Evolutionary conservation across 495 filamentous ascomycete genomes (phyloP).

Genomic region (Letharia lupina): DNA sequence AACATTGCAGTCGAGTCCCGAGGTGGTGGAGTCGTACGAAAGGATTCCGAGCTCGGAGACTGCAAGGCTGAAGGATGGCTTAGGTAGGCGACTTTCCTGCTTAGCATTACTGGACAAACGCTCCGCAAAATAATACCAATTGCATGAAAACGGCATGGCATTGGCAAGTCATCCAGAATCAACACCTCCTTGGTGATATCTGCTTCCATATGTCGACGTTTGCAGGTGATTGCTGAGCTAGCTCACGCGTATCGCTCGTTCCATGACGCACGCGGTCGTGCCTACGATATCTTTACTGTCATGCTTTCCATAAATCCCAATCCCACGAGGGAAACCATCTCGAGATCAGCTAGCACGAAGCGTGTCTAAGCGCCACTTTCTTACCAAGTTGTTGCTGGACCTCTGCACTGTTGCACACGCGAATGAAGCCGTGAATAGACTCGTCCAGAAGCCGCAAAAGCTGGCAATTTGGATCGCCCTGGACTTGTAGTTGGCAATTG

Average conservation of each 20-base stretch:
- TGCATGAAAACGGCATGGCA: not conserved
- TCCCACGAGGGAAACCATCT: not conserved
- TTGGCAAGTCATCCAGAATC: not conserved
- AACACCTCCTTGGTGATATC: not conserved
- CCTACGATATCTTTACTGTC: not conserved
- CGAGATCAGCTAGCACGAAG: not conserved
- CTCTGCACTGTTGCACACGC: not conserved
- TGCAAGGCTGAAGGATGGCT: not conserved
- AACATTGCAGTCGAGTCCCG: not conserved
- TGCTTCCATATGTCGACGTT: not conserved
- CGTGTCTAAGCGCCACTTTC: not conserved
- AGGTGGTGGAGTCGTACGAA: not conserved
- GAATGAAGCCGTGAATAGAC: not conserved
- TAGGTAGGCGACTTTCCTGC: not conserved
- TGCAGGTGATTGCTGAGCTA: not conserved
- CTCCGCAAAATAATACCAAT: not conserved
- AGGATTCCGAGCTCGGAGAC: not conserved
- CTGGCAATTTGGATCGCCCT: not conserved
- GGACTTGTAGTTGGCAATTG: not conserved
- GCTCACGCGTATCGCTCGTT: not conserved
- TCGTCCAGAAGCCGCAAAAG: not conserved
- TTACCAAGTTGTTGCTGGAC: not conserved
- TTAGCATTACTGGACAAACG: not conserved
- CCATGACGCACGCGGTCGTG: not conserved
- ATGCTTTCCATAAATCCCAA: not conserved